Evolutionary conservation across 768 basidiomycete genomes (phyloP).

Genomic region (Macrolepiota fuliginosa): DNA sequence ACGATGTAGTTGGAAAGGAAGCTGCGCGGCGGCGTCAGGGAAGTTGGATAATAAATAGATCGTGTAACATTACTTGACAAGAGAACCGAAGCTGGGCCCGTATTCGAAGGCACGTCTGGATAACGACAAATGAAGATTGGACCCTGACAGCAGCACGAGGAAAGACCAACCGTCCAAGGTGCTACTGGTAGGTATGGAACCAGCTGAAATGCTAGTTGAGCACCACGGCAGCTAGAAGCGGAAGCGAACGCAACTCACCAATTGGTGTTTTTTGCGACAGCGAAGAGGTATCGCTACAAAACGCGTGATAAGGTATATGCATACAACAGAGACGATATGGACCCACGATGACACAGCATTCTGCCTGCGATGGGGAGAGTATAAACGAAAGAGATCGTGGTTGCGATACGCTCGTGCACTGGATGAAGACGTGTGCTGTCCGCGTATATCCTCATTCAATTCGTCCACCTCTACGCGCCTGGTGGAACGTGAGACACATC

Average conservation of each 20-base stretch:
- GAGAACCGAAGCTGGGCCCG: neutral
- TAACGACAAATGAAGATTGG: neutral
- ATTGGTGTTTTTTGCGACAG: neutral
- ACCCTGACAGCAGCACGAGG: neutral
- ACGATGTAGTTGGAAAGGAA: neutral
- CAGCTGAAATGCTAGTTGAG: neutral
- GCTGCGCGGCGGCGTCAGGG: neutral
- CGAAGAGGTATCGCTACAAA: slow-evolving; percentile 1
- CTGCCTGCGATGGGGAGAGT: neutral
- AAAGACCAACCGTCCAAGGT: neutral
- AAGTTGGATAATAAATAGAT: neutral
- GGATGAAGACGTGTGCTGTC: neutral
- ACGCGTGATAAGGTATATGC: neutral
- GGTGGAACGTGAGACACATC: neutral
- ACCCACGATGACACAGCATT: slow-evolving; percentile 1
- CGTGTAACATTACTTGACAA: neutral
- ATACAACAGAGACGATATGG: neutral
- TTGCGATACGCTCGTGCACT: neutral
- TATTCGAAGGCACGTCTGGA: neutral
- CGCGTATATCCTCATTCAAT: neutral
- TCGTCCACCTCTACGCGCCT: neutral
- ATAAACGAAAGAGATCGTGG: neutral
- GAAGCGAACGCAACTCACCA: neutral
- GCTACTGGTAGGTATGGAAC: neutral
- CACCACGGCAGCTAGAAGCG: neutral